Evolutionary conservation across 2,329 filamentous ascomycete genomes (phyloP), one percentile per base, ranked within the genome.

Genomic region (Fusarium cicatricum): DNA sequence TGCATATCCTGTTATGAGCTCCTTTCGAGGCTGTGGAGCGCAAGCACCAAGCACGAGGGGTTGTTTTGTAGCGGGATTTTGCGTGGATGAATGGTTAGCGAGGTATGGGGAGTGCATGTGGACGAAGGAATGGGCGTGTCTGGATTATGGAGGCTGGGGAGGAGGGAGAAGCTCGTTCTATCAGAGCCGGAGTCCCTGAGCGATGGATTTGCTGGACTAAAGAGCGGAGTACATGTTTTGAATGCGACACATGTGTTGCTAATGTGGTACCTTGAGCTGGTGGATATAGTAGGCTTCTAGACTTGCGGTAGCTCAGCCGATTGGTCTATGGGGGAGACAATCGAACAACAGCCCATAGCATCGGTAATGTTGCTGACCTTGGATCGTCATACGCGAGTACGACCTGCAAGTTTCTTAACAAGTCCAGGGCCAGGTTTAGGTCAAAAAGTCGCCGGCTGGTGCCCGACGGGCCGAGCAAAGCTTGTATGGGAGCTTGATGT

Each of bases 121-220:
- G 46, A n/a, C 16, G 56, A 58, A 50, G 65, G 67, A 69, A 62
- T 59, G 52, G 65, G 33, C 40, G 43, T 40, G 44, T 16, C 14
- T 46, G 42, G 7, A 26, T 26, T 26, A 3, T 26, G 16, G 43
- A 38, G 26, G 41, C 31, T 47, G 53, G 36, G 34, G 45, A 43
- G 34, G 45, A 55, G 36, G 36, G 40, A 42, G 53, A 40, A 62
- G 79, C 80, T 85, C 82, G 80, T 81, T 84, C 80, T 84, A 77
- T 86, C 84, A 87, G 84, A 87, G 75, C 82, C 80, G 80, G 74
- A 77, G 77, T 80, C 79, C 78, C 75, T 80, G 76, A 84, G 79
- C 72, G 71, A 82, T 85, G 81, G 82, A 80, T 78, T 75, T 76
- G 75, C 67, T 78, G 83, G 84, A 86, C 84, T 87, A 86, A 84